phyloP scores from a whole-genome alignment of 1,284 basidiomycete species.

The Rhodotorula sp. region DNA sequence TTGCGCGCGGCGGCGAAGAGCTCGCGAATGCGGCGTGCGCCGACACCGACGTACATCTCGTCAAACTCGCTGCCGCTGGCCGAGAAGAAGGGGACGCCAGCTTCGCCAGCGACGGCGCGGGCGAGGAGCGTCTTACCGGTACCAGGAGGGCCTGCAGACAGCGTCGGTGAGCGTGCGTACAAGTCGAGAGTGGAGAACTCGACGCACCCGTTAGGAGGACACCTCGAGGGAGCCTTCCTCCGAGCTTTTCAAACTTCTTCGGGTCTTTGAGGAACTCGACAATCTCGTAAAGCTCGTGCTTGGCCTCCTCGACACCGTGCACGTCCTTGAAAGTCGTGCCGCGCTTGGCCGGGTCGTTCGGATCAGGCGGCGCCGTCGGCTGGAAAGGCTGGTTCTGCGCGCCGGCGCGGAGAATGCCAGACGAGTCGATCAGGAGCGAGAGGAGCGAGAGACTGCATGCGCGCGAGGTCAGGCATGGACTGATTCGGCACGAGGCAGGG shows the following conservation, averaged over 20 bases:
- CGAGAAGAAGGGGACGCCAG: conserved; percentile 84
- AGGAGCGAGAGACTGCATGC: conserved; percentile 69
- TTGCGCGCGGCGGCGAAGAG: conserved; percentile 93
- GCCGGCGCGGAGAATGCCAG: conserved; percentile 84
- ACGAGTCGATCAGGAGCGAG: conserved; percentile 85
- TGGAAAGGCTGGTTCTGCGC: conserved; percentile 74
- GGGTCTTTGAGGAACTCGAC: conserved; percentile 92
- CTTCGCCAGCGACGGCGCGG: conserved; percentile 93
- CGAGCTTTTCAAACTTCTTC: conserved; percentile 78
- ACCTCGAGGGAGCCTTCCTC: conserved; percentile 88
- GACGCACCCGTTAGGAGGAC: conserved; percentile 84
- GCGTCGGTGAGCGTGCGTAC: conserved; percentile 24
- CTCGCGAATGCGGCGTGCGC: conserved; percentile 93
- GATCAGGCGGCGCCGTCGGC: conserved; percentile 67
- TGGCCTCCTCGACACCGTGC: conserved; percentile 91
- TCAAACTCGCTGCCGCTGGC: conserved; percentile 85
- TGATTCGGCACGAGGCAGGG: conserved; percentile 35
- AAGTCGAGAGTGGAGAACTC: not conserved
- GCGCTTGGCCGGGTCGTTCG: conserved; percentile 54
- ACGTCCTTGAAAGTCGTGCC: conserved; percentile 80
- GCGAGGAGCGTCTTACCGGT: conserved; percentile 98
- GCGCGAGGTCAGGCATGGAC: not conserved
- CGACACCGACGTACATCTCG: conserved; percentile 82
- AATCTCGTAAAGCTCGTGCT: conserved; percentile 87
- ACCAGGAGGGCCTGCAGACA: conserved; percentile 57